Base-by-base conservation (phyloP, 2,329 filamentous ascomycete genomes). In the Sporothrix protearum region DNA sequence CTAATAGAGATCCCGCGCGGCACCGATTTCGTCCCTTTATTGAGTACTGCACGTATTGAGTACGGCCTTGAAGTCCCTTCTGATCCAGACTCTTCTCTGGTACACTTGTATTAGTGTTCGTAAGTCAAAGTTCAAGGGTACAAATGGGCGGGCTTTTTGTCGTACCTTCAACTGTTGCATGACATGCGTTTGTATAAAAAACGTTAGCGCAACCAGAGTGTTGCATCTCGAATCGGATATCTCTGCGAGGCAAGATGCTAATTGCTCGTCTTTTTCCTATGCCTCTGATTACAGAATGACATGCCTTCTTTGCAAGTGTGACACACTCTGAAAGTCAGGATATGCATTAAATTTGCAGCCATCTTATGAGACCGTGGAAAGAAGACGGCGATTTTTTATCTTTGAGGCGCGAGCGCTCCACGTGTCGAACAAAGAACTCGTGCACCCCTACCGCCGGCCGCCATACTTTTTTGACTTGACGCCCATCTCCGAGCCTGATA, bases 391-490 rank as follows among this genome's bases (percentile, higher is more conserved):
- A 47, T 68, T 68, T 49, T 42, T 55, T 69, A 61, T 53, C 45
- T 61, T 36, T 61, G 53, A 25, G 68, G 68, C 68, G 39, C 68
- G 68, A 53, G n/a, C 25, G 22, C 39, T 36, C 61, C 68, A 69
- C 53, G 63, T 70, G 68, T 55, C 42, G 63, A 63, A 42, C 68
- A 70, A 16, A 63, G 55, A 9, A 39, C 55, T 61, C 63, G 68
- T 63, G 55, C 22, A 39, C 30, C 51, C 55, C 33, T 22, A 70
- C 68, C 25, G 42, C 30, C 39, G 42, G 42, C 68, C 68, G 68
- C 68, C 25, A n/a, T 19, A 51, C 51, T 42, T 14, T 16, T 10
- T 28, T 28, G 1, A 22, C 16, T 36, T 14, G 16, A 33, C 19
- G 28, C 53, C 6, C 19, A 1, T n/a, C 10, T 59, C 25, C 19